phyloP scores from a whole-genome alignment of 805 yeast genomes.

The Kazachstania bromeliacearum region DNA sequence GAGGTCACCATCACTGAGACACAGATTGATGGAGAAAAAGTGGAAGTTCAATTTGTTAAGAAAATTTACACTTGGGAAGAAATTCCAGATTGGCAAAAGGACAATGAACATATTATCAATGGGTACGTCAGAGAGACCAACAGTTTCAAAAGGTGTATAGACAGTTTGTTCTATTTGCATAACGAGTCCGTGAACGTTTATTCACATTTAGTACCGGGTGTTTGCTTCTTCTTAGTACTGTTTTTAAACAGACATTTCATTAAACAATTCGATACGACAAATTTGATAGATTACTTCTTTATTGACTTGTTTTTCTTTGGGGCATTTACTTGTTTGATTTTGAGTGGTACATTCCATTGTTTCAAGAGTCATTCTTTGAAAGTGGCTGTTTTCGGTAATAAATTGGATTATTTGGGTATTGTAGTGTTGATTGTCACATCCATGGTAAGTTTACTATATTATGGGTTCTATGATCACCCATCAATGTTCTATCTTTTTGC shows the following conservation, averaged over 20 bases:
- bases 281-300: conserved; percentile 31
- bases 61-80: conserved; percentile 34
- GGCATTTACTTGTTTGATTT: conserved; percentile 46
- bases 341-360: conserved; percentile 60
- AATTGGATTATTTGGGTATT: conserved; percentile 68
- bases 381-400: conserved; percentile 52
- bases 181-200: conserved; percentile 70
- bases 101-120: conserved; percentile 52
- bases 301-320: conserved; percentile 39
- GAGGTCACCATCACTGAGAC: too few relatives aligned
- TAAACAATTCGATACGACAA: conserved; percentile 34
- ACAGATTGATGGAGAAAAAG: too few relatives aligned
- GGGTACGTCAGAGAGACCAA: conserved; percentile 54
- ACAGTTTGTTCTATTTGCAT: conserved; percentile 49
- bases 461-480: conserved; percentile 40
- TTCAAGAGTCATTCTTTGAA: conserved; percentile 53
- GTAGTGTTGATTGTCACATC: conserved; percentile 58
- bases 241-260: conserved; percentile 26
- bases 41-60: too few relatives aligned
- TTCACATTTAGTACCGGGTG: conserved; percentile 46
- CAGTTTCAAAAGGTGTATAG: conserved; percentile 36
- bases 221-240: conserved; percentile 15
- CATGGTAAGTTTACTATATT: conserved; percentile 41
- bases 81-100: conserved; percentile 65
- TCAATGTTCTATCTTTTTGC: conserved; percentile 32